Evolutionary conservation across 1,284 basidiomycete genomes (phyloP).

Genomic region (Mycena citricolor): DNA sequence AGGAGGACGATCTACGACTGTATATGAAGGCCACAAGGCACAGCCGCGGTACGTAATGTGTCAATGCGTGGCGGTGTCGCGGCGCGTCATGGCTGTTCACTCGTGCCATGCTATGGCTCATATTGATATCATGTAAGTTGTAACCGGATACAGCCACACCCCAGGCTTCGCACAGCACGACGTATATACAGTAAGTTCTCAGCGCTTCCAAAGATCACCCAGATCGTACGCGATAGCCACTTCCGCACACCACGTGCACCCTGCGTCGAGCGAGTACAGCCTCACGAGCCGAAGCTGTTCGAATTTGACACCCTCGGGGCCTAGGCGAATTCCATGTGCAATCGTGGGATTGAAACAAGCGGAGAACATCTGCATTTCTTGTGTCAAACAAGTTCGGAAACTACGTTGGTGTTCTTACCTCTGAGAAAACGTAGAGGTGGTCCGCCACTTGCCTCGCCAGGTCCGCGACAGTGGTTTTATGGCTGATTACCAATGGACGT

Average conservation of each 20-base stretch:
- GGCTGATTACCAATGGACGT: background rate
- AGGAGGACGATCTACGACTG: too few relatives aligned
- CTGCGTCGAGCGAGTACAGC: background rate
- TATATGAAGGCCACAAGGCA: too few relatives aligned
- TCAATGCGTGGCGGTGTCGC: too few relatives aligned
- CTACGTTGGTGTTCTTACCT: background rate
- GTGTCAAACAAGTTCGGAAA: background rate
- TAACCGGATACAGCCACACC: too few relatives aligned
- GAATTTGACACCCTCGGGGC: slow-evolving; percentile 4
- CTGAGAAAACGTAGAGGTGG: slow-evolving; percentile 2
- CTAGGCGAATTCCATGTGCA: background rate
- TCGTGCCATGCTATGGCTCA: too few relatives aligned
- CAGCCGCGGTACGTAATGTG: too few relatives aligned
- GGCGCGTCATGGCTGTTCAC: too few relatives aligned
- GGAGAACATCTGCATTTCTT: background rate
- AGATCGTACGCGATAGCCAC: slow-evolving; percentile 10
- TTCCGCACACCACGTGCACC: slow-evolving; percentile 1
- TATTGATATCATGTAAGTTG: too few relatives aligned
- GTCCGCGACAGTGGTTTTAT: background rate
- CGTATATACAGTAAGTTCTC: too few relatives aligned
- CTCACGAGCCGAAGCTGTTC: slow-evolving; percentile 11
- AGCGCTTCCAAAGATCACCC: too few relatives aligned
- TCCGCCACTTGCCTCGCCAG: slow-evolving; percentile 3
- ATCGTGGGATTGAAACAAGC: background rate
- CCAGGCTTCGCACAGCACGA: too few relatives aligned